Conservation (phyloP, 441 rosid species). For the Iberis amara region DNA sequence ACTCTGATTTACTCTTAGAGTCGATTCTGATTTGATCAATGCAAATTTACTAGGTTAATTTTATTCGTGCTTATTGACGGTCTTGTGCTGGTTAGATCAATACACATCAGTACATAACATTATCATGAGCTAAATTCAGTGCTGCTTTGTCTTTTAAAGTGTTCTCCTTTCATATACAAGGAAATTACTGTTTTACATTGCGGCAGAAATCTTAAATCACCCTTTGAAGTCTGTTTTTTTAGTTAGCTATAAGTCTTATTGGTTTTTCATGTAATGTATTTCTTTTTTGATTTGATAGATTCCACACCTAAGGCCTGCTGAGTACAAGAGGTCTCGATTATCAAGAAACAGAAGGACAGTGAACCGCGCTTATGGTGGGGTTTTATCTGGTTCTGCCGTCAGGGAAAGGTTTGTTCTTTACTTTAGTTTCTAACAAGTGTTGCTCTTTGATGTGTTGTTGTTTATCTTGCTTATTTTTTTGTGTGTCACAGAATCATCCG, state of each 20-base stretch:
- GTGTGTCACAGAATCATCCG: conserved; percentile 51
- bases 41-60: not conserved
- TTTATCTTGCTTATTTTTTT: not conserved
- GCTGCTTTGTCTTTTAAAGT: conserved; percentile 21
- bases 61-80: conserved; percentile 27
- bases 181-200: not conserved
- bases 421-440: not conserved
- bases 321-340: conserved; percentile 52
- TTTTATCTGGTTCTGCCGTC: conserved; percentile 50
- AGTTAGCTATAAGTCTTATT: too few relatives aligned
- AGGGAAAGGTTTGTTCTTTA: conserved; percentile 42
- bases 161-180: conserved; percentile 10
- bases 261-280: too few relatives aligned
- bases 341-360: conserved; percentile 50
- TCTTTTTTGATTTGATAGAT: conserved; percentile 14
- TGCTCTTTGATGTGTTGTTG: not conserved
- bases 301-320: conserved; percentile 55
- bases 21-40: too few relatives aligned
- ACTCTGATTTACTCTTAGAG: too few relatives aligned
- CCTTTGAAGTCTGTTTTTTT: too few relatives aligned
- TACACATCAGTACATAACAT: conserved; percentile 25
- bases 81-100: conserved; percentile 28
- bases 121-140: conserved; percentile 27
- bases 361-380: conserved; percentile 57
- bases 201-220: conserved; percentile 7